Evolutionary conservation across 371 early-diverging fungal genomes (phyloP).

Genomic region (Paraphysoderma sedebokerense): DNA sequence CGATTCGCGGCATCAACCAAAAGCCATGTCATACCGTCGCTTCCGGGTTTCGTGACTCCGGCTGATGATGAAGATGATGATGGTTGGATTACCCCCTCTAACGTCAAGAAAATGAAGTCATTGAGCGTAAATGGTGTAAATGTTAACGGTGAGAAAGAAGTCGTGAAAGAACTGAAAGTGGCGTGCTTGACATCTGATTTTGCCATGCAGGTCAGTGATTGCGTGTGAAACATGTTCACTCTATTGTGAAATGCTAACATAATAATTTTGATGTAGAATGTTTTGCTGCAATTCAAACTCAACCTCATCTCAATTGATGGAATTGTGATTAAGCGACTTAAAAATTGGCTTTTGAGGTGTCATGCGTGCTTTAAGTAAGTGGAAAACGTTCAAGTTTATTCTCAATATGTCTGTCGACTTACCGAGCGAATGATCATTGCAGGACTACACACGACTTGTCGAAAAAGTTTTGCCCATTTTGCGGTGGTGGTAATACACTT

Average conservation of each 20-base stretch:
- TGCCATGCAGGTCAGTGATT: slow-evolving; percentile 65
- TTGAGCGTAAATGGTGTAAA: slow-evolving; percentile 13
- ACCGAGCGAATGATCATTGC: background rate
- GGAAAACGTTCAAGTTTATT: background rate
- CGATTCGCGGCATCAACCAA: background rate
- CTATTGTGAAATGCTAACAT: background rate
- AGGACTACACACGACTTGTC: slow-evolving; percentile 67
- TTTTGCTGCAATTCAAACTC: slow-evolving; percentile 80
- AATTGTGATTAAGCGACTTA: slow-evolving; percentile 49
- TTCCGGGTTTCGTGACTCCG: slow-evolving; percentile 8
- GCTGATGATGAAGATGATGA: slow-evolving; percentile 44
- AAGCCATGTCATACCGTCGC: background rate
- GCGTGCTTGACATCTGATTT: slow-evolving; percentile 89
- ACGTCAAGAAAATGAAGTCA: slow-evolving; percentile 47
- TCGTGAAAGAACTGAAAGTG: slow-evolving; percentile 40
- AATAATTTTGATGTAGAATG: slow-evolving; percentile 32
- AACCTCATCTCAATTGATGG: slow-evolving; percentile 73
- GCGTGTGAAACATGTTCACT: background rate
- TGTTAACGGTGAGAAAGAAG: background rate
- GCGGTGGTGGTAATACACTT: slow-evolving; percentile 79
- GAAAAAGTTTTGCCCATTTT: slow-evolving; percentile 82
- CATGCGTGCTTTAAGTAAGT: slow-evolving; percentile 79
- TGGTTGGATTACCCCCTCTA: slow-evolving; percentile 90
- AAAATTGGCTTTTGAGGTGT: slow-evolving; percentile 82
- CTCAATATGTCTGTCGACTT: background rate